phyloP scores from a whole-genome alignment of 805 yeast species.

The Saturnispora gosingensis region DNA sequence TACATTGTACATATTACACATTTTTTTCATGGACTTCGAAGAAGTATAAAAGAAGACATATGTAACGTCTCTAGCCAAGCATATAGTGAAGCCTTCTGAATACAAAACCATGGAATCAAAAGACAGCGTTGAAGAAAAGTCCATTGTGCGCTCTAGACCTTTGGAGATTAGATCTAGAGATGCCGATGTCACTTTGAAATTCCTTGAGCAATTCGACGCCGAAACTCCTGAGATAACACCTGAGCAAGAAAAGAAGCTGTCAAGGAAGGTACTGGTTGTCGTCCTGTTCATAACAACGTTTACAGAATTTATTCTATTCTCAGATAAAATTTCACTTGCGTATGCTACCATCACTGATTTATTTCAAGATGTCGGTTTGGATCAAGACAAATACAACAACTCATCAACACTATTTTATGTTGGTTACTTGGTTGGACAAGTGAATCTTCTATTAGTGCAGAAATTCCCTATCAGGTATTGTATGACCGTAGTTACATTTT shows the following conservation, averaged over 20 bases:
- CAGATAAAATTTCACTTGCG: constrained; percentile 36
- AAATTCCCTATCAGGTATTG: constrained; percentile 33
- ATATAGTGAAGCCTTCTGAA: neutral
- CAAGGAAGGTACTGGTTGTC: constrained; percentile 15
- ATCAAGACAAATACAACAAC: constrained; percentile 36
- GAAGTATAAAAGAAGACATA: neutral
- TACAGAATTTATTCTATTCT: constrained; percentile 24
- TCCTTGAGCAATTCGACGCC: constrained; percentile 17
- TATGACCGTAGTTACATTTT: constrained; percentile 28
- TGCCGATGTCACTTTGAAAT: constrained; percentile 24
- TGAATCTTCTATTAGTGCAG: constrained; percentile 35
- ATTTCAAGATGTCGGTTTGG: constrained; percentile 37
- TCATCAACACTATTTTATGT: constrained; percentile 45
- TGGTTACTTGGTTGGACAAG: constrained; percentile 41
- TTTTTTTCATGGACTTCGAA: neutral
- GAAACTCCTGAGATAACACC: constrained; percentile 17
- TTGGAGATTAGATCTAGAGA: constrained; percentile 11
- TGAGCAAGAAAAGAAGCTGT: constrained; percentile 15
- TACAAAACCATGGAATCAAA: neutral
- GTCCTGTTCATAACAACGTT: constrained; percentile 20
- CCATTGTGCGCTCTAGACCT: neutral
- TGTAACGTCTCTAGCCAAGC: neutral
- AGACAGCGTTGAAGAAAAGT: neutral
- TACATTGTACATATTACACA: neutral
- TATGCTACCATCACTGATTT: constrained; percentile 36